Conservation (phyloP, 2,329 filamentous ascomycete species). For the Pseudogymnoascus sp. region DNA sequence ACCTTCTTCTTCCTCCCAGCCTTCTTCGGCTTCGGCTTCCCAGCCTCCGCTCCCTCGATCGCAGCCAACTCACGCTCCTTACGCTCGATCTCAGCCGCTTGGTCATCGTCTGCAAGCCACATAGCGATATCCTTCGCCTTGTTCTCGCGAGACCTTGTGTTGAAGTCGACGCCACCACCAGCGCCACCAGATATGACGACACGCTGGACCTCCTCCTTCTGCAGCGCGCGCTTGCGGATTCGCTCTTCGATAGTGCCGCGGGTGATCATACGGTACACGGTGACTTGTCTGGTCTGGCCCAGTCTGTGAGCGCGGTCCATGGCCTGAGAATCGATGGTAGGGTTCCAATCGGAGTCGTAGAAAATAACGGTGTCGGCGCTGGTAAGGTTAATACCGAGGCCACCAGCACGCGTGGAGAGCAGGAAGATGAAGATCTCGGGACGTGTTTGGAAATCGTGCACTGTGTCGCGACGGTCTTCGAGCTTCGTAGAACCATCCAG, state of each 20-base stretch:
- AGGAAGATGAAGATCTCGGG: constrained; percentile 97
- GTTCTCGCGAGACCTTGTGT: constrained; percentile 83
- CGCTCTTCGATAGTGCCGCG: constrained; percentile 95
- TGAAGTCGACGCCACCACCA: constrained; percentile 86
- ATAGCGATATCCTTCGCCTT: constrained; percentile 96
- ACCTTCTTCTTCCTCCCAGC: constrained; percentile 54
- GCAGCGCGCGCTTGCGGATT: constrained; percentile 90
- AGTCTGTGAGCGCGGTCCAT: constrained; percentile 99
- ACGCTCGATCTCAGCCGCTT: constrained; percentile 87
- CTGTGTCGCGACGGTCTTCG: constrained; percentile 92
- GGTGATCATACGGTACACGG: constrained; percentile 95
- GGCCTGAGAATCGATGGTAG: constrained; percentile 95
- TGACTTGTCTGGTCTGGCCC: constrained; percentile 91
- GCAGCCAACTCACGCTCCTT: constrained; percentile 80
- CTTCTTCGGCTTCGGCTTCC: constrained; percentile 54
- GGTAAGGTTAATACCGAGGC: constrained; percentile 95
- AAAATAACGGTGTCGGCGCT: constrained; percentile 98
- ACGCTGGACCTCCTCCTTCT: constrained; percentile 97
- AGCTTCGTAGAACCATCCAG: constrained; percentile 95
- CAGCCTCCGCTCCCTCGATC: constrained; percentile 51
- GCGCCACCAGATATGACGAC: constrained; percentile 89
- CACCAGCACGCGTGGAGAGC: constrained; percentile 90
- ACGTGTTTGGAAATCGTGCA: constrained; percentile 90
- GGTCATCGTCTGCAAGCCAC: constrained; percentile 97
- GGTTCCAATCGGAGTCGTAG: constrained; percentile 99